These are phyloP conservation scores for Tetrastigma voinierianum DNA, from an alignment of 164 flowering plant genomes.

Conservation along the genomic window DNA sequence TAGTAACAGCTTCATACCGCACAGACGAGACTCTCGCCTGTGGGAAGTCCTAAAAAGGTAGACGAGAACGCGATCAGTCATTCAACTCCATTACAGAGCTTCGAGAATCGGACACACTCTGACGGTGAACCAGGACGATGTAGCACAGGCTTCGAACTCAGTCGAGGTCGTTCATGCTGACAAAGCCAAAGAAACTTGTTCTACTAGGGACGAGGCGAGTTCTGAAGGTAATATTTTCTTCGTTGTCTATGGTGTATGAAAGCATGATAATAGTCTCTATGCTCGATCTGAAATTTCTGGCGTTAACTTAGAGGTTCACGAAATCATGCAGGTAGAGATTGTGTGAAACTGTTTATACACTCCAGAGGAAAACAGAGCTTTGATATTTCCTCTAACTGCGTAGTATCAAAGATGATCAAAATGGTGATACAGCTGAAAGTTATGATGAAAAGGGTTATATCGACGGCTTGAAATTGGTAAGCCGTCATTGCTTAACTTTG, in stretches of 20 bases:
- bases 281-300: not conserved
- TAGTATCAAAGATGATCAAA: conserved; percentile 17
- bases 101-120: conserved; percentile 19
- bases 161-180: conserved; percentile 18
- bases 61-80: conserved; percentile 19
- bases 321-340: conserved; percentile 31
- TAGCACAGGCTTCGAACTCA: conserved; percentile 15
- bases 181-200: conserved; percentile 15
- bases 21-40: conserved; percentile 34
- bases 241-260: conserved; percentile 6
- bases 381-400: conserved; percentile 23
- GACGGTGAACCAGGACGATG: conserved; percentile 19
- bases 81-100: conserved; percentile 20
- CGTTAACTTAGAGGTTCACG: not conserved
- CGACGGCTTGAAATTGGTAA: conserved; percentile 35
- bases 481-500: not conserved
- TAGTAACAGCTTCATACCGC: conserved; percentile 24
- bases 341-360: conserved; percentile 23
- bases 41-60: conserved; percentile 17
- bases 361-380: conserved; percentile 20
- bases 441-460: conserved; percentile 22
- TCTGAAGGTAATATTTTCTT: conserved; percentile 39
- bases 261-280: not conserved
- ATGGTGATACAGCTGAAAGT: conserved; percentile 18
- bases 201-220: conserved; percentile 17